These are phyloP conservation scores for Quercus aquifolioides DNA, from an alignment of 306 rosid species.

Conservation along the genomic window DNA sequence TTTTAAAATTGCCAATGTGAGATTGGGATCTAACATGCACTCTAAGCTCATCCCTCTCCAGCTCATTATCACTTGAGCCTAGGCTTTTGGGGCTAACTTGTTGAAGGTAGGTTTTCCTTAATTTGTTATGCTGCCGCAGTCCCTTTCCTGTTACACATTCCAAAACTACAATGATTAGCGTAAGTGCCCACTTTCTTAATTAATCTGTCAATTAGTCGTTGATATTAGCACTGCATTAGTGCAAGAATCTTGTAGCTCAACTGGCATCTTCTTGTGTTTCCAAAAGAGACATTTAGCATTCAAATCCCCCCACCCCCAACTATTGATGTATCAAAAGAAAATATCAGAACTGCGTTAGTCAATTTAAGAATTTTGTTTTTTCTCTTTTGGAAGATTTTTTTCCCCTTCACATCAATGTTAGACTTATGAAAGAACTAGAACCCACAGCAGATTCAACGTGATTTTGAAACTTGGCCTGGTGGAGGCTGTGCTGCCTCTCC, in stretches of 20 bases:
- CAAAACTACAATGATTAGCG: neutral
- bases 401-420: neutral
- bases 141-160: neutral
- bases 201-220: no score
- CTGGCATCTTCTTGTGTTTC: no score
- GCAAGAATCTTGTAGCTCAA: no score
- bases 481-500: neutral
- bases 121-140: neutral
- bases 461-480: neutral
- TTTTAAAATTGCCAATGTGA: neutral
- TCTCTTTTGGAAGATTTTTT: neutral
- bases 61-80: neutral
- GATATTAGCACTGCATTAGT: no score
- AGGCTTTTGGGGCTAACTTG: neutral
- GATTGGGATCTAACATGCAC: neutral
- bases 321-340: no score
- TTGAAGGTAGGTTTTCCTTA: neutral
- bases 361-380: neutral
- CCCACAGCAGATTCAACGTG: neutral
- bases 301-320: no score
- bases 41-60: neutral
- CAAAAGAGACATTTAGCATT: no score
- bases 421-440: neutral
- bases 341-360: no score
- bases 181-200: no score